phyloP scores from a whole-genome alignment of 2,329 filamentous ascomycete genomes.

The Zasmidium angulare region DNA sequence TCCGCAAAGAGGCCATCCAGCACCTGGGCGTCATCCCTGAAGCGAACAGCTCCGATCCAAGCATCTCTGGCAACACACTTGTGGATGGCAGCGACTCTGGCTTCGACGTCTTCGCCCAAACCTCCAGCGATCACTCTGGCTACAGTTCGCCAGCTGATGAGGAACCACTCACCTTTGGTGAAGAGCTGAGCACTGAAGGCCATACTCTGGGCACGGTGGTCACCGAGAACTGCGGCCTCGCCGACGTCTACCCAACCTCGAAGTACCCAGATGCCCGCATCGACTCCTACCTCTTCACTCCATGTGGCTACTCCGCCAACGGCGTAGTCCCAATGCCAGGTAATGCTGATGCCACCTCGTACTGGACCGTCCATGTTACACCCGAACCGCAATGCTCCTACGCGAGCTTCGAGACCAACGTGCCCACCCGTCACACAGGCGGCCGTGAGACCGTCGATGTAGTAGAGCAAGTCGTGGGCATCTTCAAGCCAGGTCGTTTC shows the following conservation, averaged over 20 bases:
- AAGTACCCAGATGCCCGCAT: constrained; percentile 91
- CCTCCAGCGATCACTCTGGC: constrained; percentile 61
- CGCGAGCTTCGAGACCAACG: constrained; percentile 97
- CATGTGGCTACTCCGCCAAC: constrained; percentile 96
- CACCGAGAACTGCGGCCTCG: constrained; percentile 83
- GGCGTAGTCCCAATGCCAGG: constrained; percentile 82
- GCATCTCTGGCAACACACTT: constrained; percentile 37
- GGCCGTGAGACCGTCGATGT: constrained; percentile 87
- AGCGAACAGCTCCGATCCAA: constrained; percentile 41
- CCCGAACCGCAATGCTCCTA: constrained; percentile 97
- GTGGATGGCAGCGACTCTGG: constrained; percentile 47
- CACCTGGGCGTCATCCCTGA: constrained; percentile 61
- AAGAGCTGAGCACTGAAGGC: constrained; percentile 85
- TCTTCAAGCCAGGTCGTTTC: constrained; percentile 97
- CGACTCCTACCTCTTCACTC: constrained; percentile 93
- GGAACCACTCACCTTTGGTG: constrained; percentile 55
- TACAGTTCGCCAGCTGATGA: constrained; percentile 55
- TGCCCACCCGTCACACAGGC: constrained; percentile 81
- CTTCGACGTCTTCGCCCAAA: constrained; percentile 81
- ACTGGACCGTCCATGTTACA: constrained; percentile 98
- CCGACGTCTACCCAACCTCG: constrained; percentile 80
- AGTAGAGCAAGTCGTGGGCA: constrained; percentile 88
- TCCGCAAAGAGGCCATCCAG: constrained; percentile 59
- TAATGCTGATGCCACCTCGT: constrained; percentile 61
- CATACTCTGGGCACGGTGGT: constrained; percentile 91